Percentiles rank a stretch among this genome's conserved stretches.
phyloP scores from a whole-genome alignment of 768 basidiomycete species.

The Fomitopsis serialis region DNA sequence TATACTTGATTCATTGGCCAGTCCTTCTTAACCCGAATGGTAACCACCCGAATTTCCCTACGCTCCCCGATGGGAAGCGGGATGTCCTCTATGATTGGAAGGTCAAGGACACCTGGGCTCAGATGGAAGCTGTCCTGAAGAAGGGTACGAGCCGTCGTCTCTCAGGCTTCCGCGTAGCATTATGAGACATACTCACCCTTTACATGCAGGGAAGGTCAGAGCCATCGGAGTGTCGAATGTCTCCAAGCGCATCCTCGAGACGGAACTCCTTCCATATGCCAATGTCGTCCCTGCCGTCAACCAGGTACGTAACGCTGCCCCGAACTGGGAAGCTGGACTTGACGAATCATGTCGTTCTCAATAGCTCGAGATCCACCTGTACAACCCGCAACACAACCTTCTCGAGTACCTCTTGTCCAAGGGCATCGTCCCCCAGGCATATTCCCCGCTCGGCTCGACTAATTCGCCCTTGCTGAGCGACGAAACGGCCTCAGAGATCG shows the following conservation, averaged over 20 bases:
- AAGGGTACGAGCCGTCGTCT: conserved; percentile 39
- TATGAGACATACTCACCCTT: background rate
- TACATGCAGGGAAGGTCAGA: conserved; percentile 50
- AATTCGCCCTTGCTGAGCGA: conserved; percentile 63
- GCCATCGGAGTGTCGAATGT: conserved; percentile 77
- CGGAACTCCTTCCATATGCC: conserved; percentile 62
- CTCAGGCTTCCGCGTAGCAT: background rate
- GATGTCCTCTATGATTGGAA: conserved; percentile 66
- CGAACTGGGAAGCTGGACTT: background rate
- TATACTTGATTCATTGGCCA: conserved; percentile 81
- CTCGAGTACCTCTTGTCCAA: conserved; percentile 59
- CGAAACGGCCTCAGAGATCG: conserved; percentile 53
- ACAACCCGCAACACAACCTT: conserved; percentile 71
- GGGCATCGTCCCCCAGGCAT: conserved; percentile 69
- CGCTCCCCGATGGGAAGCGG: conserved; percentile 55
- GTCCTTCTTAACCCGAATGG: conserved; percentile 67
- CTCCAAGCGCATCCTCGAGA: conserved; percentile 60
- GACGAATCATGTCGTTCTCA: too few species aligned
- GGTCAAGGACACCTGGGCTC: conserved; percentile 72
- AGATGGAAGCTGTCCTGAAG: conserved; percentile 71
- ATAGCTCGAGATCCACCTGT: conserved; percentile 74
- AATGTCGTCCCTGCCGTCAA: conserved; percentile 68
- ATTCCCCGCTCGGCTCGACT: conserved; percentile 74
- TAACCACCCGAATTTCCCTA: conserved; percentile 55
- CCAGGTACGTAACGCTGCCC: conserved; percentile 42